Evolutionary conservation across 495 filamentous ascomycete genomes (phyloP).

Genomic region (Aspergillus ellipticus): DNA sequence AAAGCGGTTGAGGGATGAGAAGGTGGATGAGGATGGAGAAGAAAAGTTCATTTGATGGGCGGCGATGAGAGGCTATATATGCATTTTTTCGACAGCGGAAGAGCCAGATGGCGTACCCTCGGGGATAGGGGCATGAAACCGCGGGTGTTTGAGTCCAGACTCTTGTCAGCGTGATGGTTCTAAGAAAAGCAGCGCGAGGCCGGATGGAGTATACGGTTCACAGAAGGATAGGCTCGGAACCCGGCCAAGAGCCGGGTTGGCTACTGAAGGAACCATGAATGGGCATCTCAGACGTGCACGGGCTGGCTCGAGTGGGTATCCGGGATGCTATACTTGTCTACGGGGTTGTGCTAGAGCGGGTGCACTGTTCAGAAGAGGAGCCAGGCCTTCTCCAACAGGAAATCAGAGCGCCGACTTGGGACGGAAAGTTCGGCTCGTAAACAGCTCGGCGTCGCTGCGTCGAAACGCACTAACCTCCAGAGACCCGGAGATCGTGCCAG

Average conservation of each 20-base stretch:
- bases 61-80: background rate
- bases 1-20: background rate
- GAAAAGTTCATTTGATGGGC: background rate
- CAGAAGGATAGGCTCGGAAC: background rate
- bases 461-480: background rate
- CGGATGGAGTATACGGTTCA: background rate
- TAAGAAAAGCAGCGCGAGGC: background rate
- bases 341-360: background rate
- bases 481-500: background rate
- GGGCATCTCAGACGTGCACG: background rate
- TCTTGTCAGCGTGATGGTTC: background rate
- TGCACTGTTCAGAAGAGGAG: background rate
- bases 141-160: background rate
- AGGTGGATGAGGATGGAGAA: background rate
- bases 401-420: background rate
- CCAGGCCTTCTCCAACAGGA: background rate
- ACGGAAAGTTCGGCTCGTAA: background rate
- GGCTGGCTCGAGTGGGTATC: background rate
- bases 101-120: background rate
- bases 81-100: background rate
- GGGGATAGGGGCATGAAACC: background rate
- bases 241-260: background rate
- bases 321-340: background rate
- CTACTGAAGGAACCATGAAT: background rate
- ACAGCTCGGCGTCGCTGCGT: background rate